Conservation (phyloP, 2,329 filamentous ascomycete species). For the Xylaria sp. region DNA sequence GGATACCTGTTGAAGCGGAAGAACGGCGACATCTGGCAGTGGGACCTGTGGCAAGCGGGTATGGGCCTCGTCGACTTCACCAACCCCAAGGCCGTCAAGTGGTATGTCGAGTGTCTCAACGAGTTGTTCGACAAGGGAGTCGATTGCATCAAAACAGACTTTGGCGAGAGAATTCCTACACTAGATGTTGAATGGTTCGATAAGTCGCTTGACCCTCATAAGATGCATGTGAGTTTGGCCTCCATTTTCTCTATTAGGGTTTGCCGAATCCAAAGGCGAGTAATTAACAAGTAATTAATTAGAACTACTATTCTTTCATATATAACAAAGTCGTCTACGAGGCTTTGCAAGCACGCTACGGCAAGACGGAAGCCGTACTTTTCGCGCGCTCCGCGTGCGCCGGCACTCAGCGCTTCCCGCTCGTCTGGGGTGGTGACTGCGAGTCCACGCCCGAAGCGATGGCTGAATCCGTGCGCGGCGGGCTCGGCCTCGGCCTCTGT, state of each 20-base stretch:
- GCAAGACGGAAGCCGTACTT: slow-evolving; percentile 60
- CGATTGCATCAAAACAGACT: slow-evolving; percentile 77
- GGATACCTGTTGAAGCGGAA: slow-evolving; percentile 73
- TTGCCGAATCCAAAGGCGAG: neutral
- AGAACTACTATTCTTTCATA: slow-evolving; percentile 74
- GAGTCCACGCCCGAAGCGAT: slow-evolving; percentile 76
- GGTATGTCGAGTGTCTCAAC: slow-evolving; percentile 68
- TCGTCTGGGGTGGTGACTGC: slow-evolving; percentile 77
- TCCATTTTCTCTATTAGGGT: neutral
- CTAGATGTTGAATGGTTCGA: slow-evolving; percentile 70
- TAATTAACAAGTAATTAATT: slow-evolving; percentile 17
- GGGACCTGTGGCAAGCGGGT: slow-evolving; percentile 78
- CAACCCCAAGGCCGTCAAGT: slow-evolving; percentile 69
- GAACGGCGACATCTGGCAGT: slow-evolving; percentile 75
- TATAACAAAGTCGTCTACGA: slow-evolving; percentile 76
- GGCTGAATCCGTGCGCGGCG: slow-evolving; percentile 72
- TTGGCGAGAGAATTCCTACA: slow-evolving; percentile 73
- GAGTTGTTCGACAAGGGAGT: slow-evolving; percentile 71
- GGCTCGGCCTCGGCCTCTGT: slow-evolving; percentile 66
- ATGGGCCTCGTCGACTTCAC: slow-evolving; percentile 79
- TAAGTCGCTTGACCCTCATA: slow-evolving; percentile 59
- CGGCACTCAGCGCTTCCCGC: slow-evolving; percentile 71
- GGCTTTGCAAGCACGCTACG: slow-evolving; percentile 61
- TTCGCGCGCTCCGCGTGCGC: slow-evolving; percentile 72
- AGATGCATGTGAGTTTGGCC: slow-evolving; percentile 63